These are phyloP conservation scores for Saccharomyces mikatae DNA, from an alignment of 805 yeast species.

Conservation along the genomic window DNA sequence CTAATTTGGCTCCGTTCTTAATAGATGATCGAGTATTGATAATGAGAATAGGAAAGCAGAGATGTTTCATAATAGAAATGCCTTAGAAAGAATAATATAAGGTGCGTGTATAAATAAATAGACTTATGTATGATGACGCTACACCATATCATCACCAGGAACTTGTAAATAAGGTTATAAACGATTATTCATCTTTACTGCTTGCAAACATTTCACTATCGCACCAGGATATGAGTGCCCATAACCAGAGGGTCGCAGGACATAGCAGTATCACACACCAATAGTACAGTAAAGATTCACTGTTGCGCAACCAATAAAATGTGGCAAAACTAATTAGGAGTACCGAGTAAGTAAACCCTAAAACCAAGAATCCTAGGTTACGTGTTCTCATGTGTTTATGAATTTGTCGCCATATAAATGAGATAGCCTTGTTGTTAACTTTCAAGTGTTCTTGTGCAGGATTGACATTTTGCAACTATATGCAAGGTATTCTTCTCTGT, in stretches of 20 bases:
- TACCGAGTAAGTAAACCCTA: not conserved
- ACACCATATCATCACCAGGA: not conserved
- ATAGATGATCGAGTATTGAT: constrained; percentile 55
- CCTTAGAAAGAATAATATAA: not conserved
- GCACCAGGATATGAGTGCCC: constrained; percentile 30
- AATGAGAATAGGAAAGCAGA: constrained; percentile 67
- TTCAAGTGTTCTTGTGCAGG: not conserved
- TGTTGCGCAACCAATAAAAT: not conserved
- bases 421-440: not conserved
- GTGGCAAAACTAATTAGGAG: not conserved
- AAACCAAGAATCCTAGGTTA: not conserved
- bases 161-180: not conserved
- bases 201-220: constrained; percentile 24
- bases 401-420: not conserved
- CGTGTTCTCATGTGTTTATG: not conserved
- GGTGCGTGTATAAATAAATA: constrained; percentile 4
- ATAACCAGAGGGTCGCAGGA: constrained; percentile 28
- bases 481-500: not conserved
- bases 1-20: constrained; percentile 41
- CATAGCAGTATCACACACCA: constrained; percentile 24
- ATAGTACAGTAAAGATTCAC: constrained; percentile 12
- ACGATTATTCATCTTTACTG: not conserved
- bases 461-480: not conserved
- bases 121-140: not conserved
- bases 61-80: constrained; percentile 47